phyloP scores from a whole-genome alignment of 202 grass and related monocot species.

The Saccharum hybrid region DNA sequence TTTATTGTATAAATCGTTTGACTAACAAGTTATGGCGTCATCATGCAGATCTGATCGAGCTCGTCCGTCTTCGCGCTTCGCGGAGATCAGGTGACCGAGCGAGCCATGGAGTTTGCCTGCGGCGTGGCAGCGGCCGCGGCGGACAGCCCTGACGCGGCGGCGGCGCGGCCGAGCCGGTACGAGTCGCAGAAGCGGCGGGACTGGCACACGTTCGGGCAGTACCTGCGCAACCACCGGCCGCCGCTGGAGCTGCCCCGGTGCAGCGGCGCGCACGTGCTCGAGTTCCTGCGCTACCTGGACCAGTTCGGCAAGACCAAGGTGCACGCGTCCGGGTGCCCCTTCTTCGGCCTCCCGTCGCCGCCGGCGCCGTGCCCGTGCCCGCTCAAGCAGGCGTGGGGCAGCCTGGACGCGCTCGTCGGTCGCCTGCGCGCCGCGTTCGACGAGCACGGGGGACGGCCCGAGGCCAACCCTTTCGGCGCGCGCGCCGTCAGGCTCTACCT shows the following conservation, averaged over 20 bases:
- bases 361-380: slow-evolving; percentile 84
- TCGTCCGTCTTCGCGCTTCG: not conserved
- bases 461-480: slow-evolving; percentile 78
- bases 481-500: slow-evolving; percentile 81
- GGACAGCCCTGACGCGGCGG: slow-evolving; percentile 42
- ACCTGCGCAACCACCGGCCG: slow-evolving; percentile 85
- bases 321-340: slow-evolving; percentile 67
- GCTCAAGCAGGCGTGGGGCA: slow-evolving; percentile 80
- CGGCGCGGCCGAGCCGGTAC: slow-evolving; percentile 70
- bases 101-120: slow-evolving; percentile 20
- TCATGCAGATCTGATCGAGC: not conserved
- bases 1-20: not conserved
- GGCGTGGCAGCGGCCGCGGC: not conserved
- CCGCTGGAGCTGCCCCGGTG: slow-evolving; percentile 72
- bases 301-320: slow-evolving; percentile 99
- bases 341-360: slow-evolving; percentile 81
- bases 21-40: no score
- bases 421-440: slow-evolving; percentile 94
- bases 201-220: slow-evolving; percentile 96
- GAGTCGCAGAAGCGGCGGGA: slow-evolving; percentile 97
- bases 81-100: not conserved
- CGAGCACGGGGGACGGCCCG: slow-evolving; percentile 75
- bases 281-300: slow-evolving; percentile 97
- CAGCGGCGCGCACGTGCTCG: slow-evolving; percentile 87
- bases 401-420: slow-evolving; percentile 85